Percentiles rank a stretch among this genome's conserved stretches.
Evolutionary conservation across 2,329 filamentous ascomycete genomes (phyloP).

Genomic region (Cytospora paraplurivora): DNA sequence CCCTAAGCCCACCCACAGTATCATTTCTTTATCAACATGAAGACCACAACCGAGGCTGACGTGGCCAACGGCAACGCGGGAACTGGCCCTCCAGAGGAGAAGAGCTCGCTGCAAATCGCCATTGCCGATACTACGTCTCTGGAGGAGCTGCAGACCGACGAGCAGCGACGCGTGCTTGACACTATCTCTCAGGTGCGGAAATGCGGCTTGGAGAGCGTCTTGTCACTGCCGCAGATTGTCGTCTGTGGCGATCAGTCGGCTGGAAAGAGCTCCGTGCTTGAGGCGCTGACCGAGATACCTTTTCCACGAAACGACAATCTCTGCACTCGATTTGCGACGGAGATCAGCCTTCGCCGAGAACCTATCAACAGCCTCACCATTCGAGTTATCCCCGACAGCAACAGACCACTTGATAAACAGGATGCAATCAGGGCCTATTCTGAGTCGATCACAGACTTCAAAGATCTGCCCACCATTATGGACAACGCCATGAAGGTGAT

Average conservation of each 20-base stretch:
- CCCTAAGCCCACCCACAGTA: no score
- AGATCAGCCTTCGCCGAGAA: constrained; percentile 20
- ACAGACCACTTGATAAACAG: neutral
- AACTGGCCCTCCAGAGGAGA: neutral
- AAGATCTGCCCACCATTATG: constrained; percentile 1
- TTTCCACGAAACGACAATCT: constrained; percentile 18
- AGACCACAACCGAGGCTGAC: neutral
- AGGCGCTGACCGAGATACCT: constrained; percentile 19
- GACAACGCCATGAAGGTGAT: constrained; percentile 3
- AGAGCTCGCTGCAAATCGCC: no score
- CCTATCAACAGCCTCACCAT: neutral
- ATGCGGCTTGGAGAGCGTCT: neutral
- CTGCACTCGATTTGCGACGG: constrained; percentile 21
- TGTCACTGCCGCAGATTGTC: constrained; percentile 10
- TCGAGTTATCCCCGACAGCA: constrained; percentile 3
- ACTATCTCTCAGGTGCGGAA: constrained; percentile 13
- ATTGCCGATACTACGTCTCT: neutral
- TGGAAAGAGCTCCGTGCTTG: constrained; percentile 18
- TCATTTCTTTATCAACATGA: neutral
- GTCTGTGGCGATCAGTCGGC: constrained; percentile 23
- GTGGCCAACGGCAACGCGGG: neutral
- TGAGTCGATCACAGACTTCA: constrained; percentile 4
- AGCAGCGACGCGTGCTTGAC: constrained; percentile 18
- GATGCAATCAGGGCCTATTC: neutral
- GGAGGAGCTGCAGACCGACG: constrained; percentile 15